Evolutionary conservation across 148 eudicot species (phyloP).

Genomic region (Gaultheria prostrata): DNA sequence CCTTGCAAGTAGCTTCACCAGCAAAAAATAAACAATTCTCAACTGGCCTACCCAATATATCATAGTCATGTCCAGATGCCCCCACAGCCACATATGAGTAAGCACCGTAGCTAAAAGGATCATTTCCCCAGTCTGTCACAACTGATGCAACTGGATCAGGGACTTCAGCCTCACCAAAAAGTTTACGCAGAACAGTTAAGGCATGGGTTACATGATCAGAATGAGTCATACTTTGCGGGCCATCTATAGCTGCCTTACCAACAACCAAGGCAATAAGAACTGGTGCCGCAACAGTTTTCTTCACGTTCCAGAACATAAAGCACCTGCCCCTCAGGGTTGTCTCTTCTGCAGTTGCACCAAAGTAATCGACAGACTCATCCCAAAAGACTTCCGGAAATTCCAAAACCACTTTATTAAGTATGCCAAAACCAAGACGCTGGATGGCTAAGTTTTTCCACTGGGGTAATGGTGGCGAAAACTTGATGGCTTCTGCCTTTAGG

Average conservation of each 20-base stretch:
- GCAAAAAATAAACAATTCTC: slow-evolving; percentile 94
- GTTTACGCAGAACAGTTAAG: slow-evolving; percentile 69
- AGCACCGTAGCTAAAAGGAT: slow-evolving; percentile 95
- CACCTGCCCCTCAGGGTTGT: slow-evolving; percentile 75
- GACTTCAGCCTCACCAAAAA: slow-evolving; percentile 72
- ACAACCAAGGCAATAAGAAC: slow-evolving; percentile 95
- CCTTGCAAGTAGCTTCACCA: slow-evolving; percentile 99
- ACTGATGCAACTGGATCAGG: slow-evolving; percentile 86
- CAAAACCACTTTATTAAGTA: slow-evolving; percentile 88
- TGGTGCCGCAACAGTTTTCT: slow-evolving; percentile 92
- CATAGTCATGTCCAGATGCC: slow-evolving; percentile 97
- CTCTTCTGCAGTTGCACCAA: slow-evolving; percentile 96
- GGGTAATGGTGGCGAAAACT: slow-evolving; percentile 90
- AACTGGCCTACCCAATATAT: slow-evolving; percentile 87
- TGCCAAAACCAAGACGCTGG: slow-evolving; percentile 95
- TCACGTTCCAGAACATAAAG: slow-evolving; percentile 99
- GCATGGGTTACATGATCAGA: slow-evolving; percentile 83
- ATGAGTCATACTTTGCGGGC: slow-evolving; percentile 50
- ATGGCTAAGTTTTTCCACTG: slow-evolving; percentile 83
- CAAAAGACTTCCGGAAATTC: slow-evolving; percentile 91
- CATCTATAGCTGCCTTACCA: slow-evolving; percentile 95
- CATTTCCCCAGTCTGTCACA: slow-evolving; percentile 98
- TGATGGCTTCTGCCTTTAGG: slow-evolving; percentile 71
- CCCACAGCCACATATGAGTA: slow-evolving; percentile 97
- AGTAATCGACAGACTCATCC: slow-evolving; percentile 96